These are phyloP conservation scores for Hypoxylon sp. DNA, from an alignment of 2,329 filamentous ascomycete genomes.

Conservation along the genomic window DNA sequence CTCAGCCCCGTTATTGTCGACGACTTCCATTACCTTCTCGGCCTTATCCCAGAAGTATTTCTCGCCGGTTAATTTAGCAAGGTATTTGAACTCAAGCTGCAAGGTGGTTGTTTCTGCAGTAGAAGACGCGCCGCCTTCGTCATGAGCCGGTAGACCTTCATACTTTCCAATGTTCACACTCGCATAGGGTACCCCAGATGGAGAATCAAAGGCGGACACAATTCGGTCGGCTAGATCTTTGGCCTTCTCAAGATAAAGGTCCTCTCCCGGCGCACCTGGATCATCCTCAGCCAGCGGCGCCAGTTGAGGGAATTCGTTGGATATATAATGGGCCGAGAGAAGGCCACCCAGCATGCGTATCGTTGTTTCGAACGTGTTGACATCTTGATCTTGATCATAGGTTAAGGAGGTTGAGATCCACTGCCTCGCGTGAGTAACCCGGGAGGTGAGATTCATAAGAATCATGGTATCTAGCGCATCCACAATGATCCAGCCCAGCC, in stretches of 20 bases:
- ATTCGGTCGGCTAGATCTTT: slow-evolving; percentile 91
- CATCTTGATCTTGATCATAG: slow-evolving; percentile 94
- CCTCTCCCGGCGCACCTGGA: slow-evolving; percentile 81
- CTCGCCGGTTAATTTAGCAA: slow-evolving; percentile 94
- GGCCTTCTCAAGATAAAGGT: slow-evolving; percentile 96
- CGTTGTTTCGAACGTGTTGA: slow-evolving; percentile 98
- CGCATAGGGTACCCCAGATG: slow-evolving; percentile 88
- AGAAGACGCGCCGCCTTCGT: slow-evolving; percentile 88
- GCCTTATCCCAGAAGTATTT: slow-evolving; percentile 91
- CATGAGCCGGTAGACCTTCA: slow-evolving; percentile 84
- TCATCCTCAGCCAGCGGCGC: slow-evolving; percentile 82
- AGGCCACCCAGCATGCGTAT: slow-evolving; percentile 97
- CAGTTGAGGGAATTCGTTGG: slow-evolving; percentile 83
- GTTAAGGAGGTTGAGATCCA: slow-evolving; percentile 87
- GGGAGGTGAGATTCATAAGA: slow-evolving; percentile 94
- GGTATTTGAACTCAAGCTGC: slow-evolving; percentile 97
- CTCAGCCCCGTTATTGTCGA: slow-evolving; percentile 83
- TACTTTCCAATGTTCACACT: slow-evolving; percentile 88
- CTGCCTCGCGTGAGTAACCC: slow-evolving; percentile 85
- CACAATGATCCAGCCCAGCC: slow-evolving; percentile 98
- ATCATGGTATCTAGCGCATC: slow-evolving; percentile 97
- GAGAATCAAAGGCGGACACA: slow-evolving; percentile 87
- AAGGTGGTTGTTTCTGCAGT: slow-evolving; percentile 93
- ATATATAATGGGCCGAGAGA: slow-evolving; percentile 94
- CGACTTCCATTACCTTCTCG: slow-evolving; percentile 91